Evolutionary conservation across 768 basidiomycete genomes (phyloP).

Genomic region (Lentinula edodes): DNA sequence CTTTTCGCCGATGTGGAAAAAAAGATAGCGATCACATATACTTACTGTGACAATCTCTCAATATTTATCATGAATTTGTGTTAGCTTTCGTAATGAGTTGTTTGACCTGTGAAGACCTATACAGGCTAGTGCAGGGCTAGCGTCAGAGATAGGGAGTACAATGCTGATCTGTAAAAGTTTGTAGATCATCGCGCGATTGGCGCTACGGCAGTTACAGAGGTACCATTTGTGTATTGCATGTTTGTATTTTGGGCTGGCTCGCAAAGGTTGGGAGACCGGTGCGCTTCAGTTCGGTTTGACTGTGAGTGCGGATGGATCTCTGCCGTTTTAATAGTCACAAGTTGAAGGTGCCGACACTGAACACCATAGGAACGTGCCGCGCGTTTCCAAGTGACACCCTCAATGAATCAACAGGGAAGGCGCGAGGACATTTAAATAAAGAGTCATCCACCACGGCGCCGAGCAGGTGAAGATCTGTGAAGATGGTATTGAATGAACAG

Average conservation of each 20-base stretch:
- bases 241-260: not conserved
- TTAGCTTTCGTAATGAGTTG: too few relatives aligned
- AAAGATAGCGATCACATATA: too few relatives aligned
- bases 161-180: not conserved
- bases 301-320: too few relatives aligned
- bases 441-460: not conserved
- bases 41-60: too few relatives aligned
- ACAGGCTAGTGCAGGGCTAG: not conserved
- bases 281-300: not conserved
- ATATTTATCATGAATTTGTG: too few relatives aligned
- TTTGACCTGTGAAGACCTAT: not conserved
- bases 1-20: too few relatives aligned
- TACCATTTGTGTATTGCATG: not conserved
- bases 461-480: not conserved
- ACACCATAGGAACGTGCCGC: not conserved
- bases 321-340: too few relatives aligned
- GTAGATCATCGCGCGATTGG: not conserved
- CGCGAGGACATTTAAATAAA: too few relatives aligned
- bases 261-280: not conserved
- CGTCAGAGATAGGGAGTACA: not conserved
- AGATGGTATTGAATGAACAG: too few relatives aligned
- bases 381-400: not conserved
- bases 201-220: not conserved
- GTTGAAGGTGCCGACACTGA: not conserved
- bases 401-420: not conserved